Base-by-base conservation (phyloP, 1,284 basidiomycete genomes). In the Irpex sp. region DNA sequence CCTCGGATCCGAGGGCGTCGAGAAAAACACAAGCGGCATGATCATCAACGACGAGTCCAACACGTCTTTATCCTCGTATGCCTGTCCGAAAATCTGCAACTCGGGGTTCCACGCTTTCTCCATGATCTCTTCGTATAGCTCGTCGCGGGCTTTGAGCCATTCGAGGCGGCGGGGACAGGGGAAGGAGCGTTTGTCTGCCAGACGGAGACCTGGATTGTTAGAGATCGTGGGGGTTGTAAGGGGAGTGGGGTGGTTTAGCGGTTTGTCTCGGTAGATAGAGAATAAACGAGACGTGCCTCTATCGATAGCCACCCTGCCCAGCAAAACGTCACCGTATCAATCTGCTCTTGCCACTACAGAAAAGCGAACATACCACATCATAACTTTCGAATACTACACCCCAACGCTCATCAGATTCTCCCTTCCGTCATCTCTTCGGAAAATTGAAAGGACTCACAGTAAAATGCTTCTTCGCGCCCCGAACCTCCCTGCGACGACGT, bases 21-120 rank as follows among this genome's bases (percentile, higher is more conserved):
- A 88, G 79, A 96, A 96, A 81, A 97, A 96, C 37, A 95, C 91
- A 51, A 93, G 80, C 0, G 89, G 91, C 90, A 93, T 93, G 68
- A 93, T 91, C 54, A 93, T 79, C 61, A 93, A 84, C 15, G 91
- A 85, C 19, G 89, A 88, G 71, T 93, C 90, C 26, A 93, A 73
- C 7, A 88, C 79, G 44, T 87, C 79, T 1, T 79, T 84, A 58
- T 92, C 88, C 68, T 93, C 91, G 71, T 91, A 93, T 73, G 89
- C 88, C 75, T 93, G 91, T 13, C 85, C 88, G 69, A 94, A 94
- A 73, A 81, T 84, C 72, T 85, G 80, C 69, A 81, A 75, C 54
- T 87, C 81, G 36, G 82, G 73, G 74, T 93, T 89, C 88, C 89
- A 94, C 0, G 90, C 91, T 69, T 89, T 89, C 17, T 82, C 74